A percentile compares a stretch with the other conserved stretches of the same genome.
phyloP scores from a whole-genome alignment of 495 filamentous ascomycete genomes.

The Penicillium robsamsonii region DNA sequence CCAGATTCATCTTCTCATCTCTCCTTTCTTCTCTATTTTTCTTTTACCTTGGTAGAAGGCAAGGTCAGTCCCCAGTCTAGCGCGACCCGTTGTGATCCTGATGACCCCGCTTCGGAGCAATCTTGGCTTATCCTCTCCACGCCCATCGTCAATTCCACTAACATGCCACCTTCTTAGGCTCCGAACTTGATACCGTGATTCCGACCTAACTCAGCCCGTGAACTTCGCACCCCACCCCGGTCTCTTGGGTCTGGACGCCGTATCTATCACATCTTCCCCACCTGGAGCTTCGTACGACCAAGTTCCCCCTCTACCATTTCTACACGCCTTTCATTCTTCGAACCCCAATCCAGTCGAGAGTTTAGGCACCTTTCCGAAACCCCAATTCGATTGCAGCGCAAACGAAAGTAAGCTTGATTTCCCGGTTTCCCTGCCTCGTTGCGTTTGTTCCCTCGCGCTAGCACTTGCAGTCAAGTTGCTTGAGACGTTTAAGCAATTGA shows the following conservation, averaged over 20 bases:
- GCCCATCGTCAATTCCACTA: constrained; percentile 6
- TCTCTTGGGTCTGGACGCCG: constrained; percentile 6
- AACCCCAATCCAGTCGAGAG: not conserved
- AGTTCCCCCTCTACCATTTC: not conserved
- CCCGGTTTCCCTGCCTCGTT: constrained; percentile 4
- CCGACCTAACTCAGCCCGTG: not conserved
- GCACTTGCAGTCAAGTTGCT: constrained; percentile 2
- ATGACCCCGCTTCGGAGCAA: constrained; percentile 10
- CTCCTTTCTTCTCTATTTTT: not conserved
- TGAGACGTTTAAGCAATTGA: not conserved
- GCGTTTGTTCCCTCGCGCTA: constrained; percentile 6
- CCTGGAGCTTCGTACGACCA: not conserved
- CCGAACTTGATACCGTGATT: not conserved
- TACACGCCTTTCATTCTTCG: not conserved
- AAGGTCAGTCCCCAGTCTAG: not conserved
- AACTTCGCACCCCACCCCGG: constrained; percentile 1
- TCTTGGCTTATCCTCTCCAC: constrained; percentile 5
- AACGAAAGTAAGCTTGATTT: constrained; percentile 22
- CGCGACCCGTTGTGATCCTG: constrained; percentile 5
- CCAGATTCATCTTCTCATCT: constrained; percentile 9
- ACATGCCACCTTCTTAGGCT: constrained; percentile 9
- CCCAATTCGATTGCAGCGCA: constrained; percentile 15
- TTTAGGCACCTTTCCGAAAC: not conserved
- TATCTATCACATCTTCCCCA: constrained; percentile 3
- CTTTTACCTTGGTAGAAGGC: not conserved